Conservation (phyloP, 169 alveolate genomes). For the Theileria sp. region DNA sequence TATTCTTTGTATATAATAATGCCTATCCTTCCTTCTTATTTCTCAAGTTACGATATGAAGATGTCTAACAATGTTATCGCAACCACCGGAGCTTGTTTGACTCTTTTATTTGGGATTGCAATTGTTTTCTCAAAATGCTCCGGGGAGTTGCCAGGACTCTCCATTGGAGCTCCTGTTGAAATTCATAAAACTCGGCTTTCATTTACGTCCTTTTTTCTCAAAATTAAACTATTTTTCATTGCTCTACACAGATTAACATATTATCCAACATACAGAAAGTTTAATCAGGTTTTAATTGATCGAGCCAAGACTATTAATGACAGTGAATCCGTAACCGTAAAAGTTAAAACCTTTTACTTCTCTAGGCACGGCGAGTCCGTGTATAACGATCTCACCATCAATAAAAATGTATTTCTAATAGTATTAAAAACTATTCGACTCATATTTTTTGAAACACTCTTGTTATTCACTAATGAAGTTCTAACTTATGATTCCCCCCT, state of each 20-base stretch:
- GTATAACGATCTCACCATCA: slow-evolving; percentile 29
- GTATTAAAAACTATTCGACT: slow-evolving; percentile 8
- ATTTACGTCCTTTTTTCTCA: slow-evolving; percentile 8
- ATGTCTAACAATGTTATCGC: slow-evolving; percentile 19
- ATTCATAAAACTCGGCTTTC: slow-evolving; percentile 2
- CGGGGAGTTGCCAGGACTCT: background rate
- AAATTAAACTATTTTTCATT: background rate
- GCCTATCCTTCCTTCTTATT: background rate
- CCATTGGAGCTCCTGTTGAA: slow-evolving; percentile 2
- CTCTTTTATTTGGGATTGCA: slow-evolving; percentile 21
- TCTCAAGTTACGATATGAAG: slow-evolving; percentile 1
- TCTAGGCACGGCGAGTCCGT: slow-evolving; percentile 64
- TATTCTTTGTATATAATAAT: background rate
- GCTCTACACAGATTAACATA: slow-evolving; percentile 4
- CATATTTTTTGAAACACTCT: slow-evolving; percentile 11
- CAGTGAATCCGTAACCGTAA: background rate
- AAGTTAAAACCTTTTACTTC: slow-evolving; percentile 49
- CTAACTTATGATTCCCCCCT: slow-evolving; percentile 61
- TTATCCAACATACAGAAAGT: background rate
- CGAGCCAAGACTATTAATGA: slow-evolving; percentile 15
- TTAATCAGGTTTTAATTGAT: background rate
- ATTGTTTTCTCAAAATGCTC: background rate
- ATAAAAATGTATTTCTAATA: slow-evolving; percentile 10
- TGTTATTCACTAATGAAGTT: slow-evolving; percentile 45
- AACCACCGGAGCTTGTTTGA: slow-evolving; percentile 19